Evolutionary conservation across 805 yeast genomes (phyloP), one percentile per base, ranked within the genome.

Genomic region (Candida alai): DNA sequence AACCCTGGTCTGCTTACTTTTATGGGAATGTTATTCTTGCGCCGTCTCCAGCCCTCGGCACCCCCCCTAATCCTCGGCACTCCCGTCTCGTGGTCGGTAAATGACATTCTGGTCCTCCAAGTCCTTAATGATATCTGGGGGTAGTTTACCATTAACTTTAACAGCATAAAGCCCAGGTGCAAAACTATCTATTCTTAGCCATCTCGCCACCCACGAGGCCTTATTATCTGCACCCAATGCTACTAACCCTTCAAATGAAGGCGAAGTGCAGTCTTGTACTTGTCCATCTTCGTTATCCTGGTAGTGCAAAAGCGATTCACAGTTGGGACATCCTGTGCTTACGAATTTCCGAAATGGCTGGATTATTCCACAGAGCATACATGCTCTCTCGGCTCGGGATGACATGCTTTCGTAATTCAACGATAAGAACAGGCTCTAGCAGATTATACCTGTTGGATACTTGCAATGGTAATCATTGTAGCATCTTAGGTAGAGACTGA

Each of bases 51-150:
- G n/a, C n/a, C n/a, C n/a, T n/a, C n/a, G n/a, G n/a, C n/a, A n/a
- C n/a, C n/a, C n/a, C n/a, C 9, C 15, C 18, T 50, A 78, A 53
- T 80, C 85, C 36, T 74, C 76, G 30, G 80, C 89, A 58, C 83
- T 73, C 22, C 98, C 98, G 56, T 93, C 98, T 59, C 98, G 74
- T 23, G 98, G 97, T 42, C 97, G 76, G 60, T 93, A 93, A 35
- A 76, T 77, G 28, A 84, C 74, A n/a, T 85, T 86, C 45, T 80
- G 83, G 11, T 73, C 73, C 25, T 78, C 80, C 51, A 93, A 65
- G 35, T 80, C 84, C 27, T 74, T 78, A 6, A 84, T 74, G 23
- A 87, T 78, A 44, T 90, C 96, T 6, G 84, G 85, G 2, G 97
- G 97, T 32, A 93, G 65, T 48, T 86, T 80, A 22, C 98, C 98